These are phyloP conservation scores for Volvox africanus DNA, from an alignment of 139 green algal genomes.

Conservation along the genomic window DNA sequence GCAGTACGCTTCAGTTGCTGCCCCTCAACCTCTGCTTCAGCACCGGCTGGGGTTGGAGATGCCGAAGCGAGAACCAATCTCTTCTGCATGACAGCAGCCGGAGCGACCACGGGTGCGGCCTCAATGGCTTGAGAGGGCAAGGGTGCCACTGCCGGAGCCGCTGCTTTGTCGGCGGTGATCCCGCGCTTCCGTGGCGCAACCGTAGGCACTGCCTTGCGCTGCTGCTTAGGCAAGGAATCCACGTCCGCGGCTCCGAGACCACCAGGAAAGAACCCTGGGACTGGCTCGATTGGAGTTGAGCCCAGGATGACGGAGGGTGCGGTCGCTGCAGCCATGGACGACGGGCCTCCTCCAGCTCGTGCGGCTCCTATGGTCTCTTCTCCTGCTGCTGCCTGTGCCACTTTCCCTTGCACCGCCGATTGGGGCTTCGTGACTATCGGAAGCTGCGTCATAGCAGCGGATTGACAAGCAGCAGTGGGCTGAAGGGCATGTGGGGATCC, in stretches of 20 bases:
- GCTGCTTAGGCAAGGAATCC: conserved; percentile 29
- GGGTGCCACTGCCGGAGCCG: neutral
- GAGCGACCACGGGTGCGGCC: neutral
- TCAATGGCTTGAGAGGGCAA: too few species aligned
- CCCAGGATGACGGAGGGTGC: too few species aligned
- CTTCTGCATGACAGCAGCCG: neutral
- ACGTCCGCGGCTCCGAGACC: conserved; percentile 8
- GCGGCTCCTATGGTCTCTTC: neutral
- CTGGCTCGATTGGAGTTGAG: neutral
- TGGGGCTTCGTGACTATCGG: too few species aligned
- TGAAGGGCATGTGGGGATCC: too few species aligned
- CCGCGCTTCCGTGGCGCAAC: neutral
- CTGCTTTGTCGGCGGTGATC: neutral
- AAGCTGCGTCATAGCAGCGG: too few species aligned
- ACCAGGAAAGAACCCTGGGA: neutral
- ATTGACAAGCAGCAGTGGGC: too few species aligned
- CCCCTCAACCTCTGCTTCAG: neutral
- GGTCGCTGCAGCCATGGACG: neutral
- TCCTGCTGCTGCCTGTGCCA: too few species aligned
- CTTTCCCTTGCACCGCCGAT: neutral
- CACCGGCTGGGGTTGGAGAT: neutral
- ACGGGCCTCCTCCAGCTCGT: neutral
- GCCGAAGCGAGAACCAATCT: neutral
- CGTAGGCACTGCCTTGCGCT: conserved; percentile 30
- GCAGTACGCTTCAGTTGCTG: neutral